Evolutionary conservation across 75 land plant species (phyloP).

Genomic region (Adiantum capillusveneris): DNA sequence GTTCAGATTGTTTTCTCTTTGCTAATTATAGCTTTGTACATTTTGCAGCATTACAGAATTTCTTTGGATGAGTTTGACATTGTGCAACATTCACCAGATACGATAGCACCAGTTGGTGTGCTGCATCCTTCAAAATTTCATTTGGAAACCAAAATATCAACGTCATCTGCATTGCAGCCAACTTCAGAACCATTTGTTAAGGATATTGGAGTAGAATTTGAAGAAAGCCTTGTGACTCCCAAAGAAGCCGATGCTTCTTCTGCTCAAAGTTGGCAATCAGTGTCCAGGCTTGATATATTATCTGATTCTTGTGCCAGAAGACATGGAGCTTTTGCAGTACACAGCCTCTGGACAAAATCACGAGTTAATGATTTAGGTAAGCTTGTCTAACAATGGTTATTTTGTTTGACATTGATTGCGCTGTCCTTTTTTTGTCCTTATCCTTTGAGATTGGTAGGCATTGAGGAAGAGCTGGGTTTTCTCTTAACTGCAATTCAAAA

Average conservation of each 20-base stretch:
- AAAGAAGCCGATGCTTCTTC: too few species aligned
- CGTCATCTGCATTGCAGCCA: constrained; percentile 1
- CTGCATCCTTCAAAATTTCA: constrained; percentile 84
- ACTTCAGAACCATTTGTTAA: constrained; percentile 1
- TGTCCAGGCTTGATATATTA: too few species aligned
- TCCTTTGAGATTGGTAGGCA: constrained; percentile 20
- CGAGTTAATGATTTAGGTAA: neutral
- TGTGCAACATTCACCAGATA: constrained; percentile 61
- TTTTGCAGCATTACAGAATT: constrained; percentile 65
- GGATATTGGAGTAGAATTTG: neutral
- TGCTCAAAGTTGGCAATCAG: too few species aligned
- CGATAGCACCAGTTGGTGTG: constrained; percentile 84
- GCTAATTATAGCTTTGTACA: too few species aligned
- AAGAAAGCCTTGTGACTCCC: neutral
- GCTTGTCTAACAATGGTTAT: neutral
- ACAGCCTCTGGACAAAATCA: neutral
- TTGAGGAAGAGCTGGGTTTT: constrained; percentile 36
- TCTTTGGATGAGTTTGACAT: constrained; percentile 60
- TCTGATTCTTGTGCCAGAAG: neutral
- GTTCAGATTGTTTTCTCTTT: constrained; percentile 1
- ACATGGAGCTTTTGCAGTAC: neutral
- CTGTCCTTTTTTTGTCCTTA: neutral
- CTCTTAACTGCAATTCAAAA: constrained; percentile 42
- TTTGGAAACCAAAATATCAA: constrained; percentile 42
- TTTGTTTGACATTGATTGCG: neutral